Evolutionary conservation across 2,329 filamentous ascomycete species (phyloP), one percentile per base, ranked within the genome.

Genomic region (Pseudogymnoascus sp.): DNA sequence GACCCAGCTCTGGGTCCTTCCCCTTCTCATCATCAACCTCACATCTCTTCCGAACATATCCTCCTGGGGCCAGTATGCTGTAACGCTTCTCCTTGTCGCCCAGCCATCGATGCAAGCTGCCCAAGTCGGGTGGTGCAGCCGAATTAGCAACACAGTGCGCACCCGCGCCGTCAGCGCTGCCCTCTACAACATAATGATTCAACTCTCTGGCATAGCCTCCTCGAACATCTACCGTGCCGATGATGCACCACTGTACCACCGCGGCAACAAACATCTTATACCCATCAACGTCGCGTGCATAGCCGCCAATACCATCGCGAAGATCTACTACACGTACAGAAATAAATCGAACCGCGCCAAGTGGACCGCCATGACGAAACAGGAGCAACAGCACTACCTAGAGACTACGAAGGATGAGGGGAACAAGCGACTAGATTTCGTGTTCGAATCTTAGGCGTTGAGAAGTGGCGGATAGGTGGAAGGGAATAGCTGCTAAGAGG

Each of bases 191-290:
- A 77, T 80, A 73, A 74, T 76, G 50, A 77, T 81, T 4, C 80
- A 83, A 68, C 69, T 78, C 1, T 78, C 77, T 31, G 77, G 77
- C 26, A 78, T 81, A 38, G 77, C 79, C 41, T 73, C 74, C 3
- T 74, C 75, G 0, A 79, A 82, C 60, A 79, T 82, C 59, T 82
- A 82, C 68, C 76, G 79, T 19, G 71, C 75, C 63, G 75, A 81
- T 63, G 77, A 82, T 59, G 72, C 73, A 61, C 80, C 78, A 1
- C 70, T 75, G 6, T 81, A 78, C 62, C 72, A 75, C 6, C 73
- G 76, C 0, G 78, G 78, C 2, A 80, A 80, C 61, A 65, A 68
- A 68, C 61, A 69, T 11, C 64, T 78, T 14, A 65, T 76, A 4
- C 71, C 64, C 24, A 72, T 77, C 35, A 72, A 70, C 53, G 66